Evolutionary conservation across 306 rosid genomes (phyloP).

Genomic region (Acacia melanoxylon): DNA sequence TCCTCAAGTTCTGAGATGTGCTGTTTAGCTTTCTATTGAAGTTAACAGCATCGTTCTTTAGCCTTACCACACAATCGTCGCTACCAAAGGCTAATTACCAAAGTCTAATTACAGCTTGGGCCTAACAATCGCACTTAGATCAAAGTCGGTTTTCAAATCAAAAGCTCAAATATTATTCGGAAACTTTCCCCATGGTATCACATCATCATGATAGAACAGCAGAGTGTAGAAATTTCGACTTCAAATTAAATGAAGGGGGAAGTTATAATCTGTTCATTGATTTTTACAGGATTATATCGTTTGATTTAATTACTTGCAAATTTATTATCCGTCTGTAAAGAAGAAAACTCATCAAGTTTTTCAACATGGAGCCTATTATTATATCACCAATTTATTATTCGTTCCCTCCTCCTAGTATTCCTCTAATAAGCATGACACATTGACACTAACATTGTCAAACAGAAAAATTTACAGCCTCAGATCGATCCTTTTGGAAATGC

Average conservation of each 20-base stretch:
- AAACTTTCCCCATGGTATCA: too few species aligned
- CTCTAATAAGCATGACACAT: not conserved
- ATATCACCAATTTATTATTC: not conserved
- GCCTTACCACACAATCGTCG: too few species aligned
- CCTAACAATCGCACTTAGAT: too few species aligned
- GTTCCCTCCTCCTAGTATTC: not conserved
- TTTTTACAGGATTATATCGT: not conserved
- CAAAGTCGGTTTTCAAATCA: too few species aligned
- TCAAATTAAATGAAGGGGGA: not conserved
- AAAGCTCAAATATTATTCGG: too few species aligned
- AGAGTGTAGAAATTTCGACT: not conserved
- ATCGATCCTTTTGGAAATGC: slow-evolving; percentile 54
- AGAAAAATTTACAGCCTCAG: slow-evolving; percentile 41
- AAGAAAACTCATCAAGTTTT: not conserved
- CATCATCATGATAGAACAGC: too few species aligned
- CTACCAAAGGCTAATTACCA: too few species aligned
- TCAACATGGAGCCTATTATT: not conserved
- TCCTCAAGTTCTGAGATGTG: too few species aligned
- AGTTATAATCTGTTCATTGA: not conserved
- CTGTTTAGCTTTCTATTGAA: too few species aligned
- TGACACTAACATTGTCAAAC: not conserved
- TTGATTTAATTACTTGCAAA: not conserved
- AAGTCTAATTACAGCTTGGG: too few species aligned
- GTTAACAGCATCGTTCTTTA: too few species aligned
- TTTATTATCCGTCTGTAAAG: not conserved